Base-by-base conservation (phyloP, 2,329 filamentous ascomycete genomes). In the Diplodia seriata region DNA sequence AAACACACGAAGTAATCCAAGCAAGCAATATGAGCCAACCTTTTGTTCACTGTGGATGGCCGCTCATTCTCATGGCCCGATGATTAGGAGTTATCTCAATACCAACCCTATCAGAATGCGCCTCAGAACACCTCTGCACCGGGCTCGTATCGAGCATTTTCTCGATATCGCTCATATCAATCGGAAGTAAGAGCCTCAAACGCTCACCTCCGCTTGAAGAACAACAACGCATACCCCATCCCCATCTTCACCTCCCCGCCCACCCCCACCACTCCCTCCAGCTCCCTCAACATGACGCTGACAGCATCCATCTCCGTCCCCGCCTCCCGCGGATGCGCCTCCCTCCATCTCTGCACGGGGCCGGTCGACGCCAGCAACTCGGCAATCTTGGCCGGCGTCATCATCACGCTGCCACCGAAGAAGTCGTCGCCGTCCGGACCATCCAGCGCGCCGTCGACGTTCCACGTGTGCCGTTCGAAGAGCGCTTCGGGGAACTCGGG, bases 401-500 rank as follows among this genome's bases (percentile, higher is more conserved):
- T 66, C 12, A 73, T 64, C 40, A 69, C 18, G 15, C 66, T 66
- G 23, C 66, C 69, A 1, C 69, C 70, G 49, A 74, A 77, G 67
- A 78, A 78, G n/a, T 75, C 65, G 3, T 75, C 74, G 4, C 70
- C 68, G 53, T 70, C 69, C 64, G 15, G 49, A 69, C 70, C 66
- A 1, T 71, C 71, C 40, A 72, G 68, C 3, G 75, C 61, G 0
- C 75, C 75, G 14, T 75, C 73, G 2, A 71, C 71, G 5, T 78
- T 75, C 83, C 83, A 86, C 11, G 83, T 80, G 66, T 76, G 79
- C 0, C 83, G 75, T 7, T 68, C 59, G 84, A 84, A 0, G 73
- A 73, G 0, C 23, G 62, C 72, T 79, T 53, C 4, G 82, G 78
- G 56, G 69, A 88, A 84, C 1, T 71, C 79, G 0, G 67, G 12